Percentiles rank a stretch among this genome's conserved stretches.
Conservation (phyloP, 1,284 basidiomycete species). For the Ustilago curta region DNA sequence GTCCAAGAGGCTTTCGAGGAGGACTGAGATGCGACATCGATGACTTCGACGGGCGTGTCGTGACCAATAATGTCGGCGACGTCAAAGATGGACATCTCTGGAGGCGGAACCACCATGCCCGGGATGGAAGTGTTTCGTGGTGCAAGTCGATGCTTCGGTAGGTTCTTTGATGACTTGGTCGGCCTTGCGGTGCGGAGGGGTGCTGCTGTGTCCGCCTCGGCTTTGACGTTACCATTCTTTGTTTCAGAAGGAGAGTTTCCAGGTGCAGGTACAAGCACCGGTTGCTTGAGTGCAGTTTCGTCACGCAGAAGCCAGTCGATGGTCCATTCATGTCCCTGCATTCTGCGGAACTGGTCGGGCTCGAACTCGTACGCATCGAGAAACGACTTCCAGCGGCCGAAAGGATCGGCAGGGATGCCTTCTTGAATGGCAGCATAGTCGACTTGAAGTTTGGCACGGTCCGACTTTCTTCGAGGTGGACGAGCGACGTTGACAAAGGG, state of each 20-base stretch:
- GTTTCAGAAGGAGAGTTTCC: not conserved
- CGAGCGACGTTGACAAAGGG: constrained; percentile 39
- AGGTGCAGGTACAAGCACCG: constrained; percentile 49
- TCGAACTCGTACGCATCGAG: constrained; percentile 41
- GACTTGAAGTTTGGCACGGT: constrained; percentile 42
- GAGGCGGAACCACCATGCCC: constrained; percentile 81
- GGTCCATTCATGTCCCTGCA: constrained; percentile 53
- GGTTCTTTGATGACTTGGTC: constrained; percentile 12
- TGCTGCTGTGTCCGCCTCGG: not conserved
- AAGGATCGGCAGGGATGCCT: constrained; percentile 56
- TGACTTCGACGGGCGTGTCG: constrained; percentile 60
- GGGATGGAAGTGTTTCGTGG: constrained; percentile 42
- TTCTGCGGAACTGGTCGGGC: constrained; percentile 45
- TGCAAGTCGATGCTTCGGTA: constrained; percentile 12
- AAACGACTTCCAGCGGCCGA: constrained; percentile 52
- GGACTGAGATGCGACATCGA: constrained; percentile 70
- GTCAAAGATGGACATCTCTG: constrained; percentile 79
- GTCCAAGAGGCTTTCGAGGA: constrained; percentile 76
- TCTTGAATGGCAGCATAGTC: constrained; percentile 64
- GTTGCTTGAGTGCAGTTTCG: constrained; percentile 37
- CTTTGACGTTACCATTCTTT: not conserved
- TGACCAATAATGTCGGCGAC: constrained; percentile 80
- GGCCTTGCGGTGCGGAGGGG: not conserved
- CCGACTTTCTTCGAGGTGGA: constrained; percentile 43
- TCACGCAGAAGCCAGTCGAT: constrained; percentile 53